Evolutionary conservation across 805 yeast species (phyloP).

Genomic region (Saturnispora besseyi): DNA sequence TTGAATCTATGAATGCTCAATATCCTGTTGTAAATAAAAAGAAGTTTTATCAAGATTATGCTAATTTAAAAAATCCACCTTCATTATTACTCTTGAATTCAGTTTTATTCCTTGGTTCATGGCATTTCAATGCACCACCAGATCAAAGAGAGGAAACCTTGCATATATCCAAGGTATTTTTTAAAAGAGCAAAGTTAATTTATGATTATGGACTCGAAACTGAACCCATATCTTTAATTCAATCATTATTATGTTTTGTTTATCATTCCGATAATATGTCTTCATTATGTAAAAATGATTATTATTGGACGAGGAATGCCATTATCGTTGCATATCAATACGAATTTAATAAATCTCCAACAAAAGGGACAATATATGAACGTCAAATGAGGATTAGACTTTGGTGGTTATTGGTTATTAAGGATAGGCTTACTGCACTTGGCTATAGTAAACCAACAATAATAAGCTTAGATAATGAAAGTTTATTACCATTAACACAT

Average conservation of each 20-base stretch:
- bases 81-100: conserved; percentile 54
- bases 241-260: conserved; percentile 35
- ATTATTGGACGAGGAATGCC: conserved; percentile 68
- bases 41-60: conserved; percentile 49
- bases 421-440: conserved; percentile 60
- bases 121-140: conserved; percentile 47
- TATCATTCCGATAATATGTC: conserved; percentile 21
- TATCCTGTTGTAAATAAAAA: conserved; percentile 65
- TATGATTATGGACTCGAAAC: conserved; percentile 62
- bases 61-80: conserved; percentile 50
- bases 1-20: conserved; percentile 50
- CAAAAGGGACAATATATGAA: conserved; percentile 15
- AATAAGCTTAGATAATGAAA: conserved; percentile 65
- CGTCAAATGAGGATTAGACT: conserved; percentile 19
- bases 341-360: conserved; percentile 52
- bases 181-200: conserved; percentile 48
- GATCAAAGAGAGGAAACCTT: conserved; percentile 37
- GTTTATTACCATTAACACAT: conserved; percentile 60
- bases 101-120: conserved; percentile 57
- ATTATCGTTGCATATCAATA: conserved; percentile 65
- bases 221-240: conserved; percentile 55
- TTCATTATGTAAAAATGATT: conserved; percentile 46
- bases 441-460: conserved; percentile 68
- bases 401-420: conserved; percentile 71
- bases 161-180: conserved; percentile 25